Conservation (phyloP, 2,329 filamentous ascomycete genomes). For the Diaporthe velutina region DNA sequence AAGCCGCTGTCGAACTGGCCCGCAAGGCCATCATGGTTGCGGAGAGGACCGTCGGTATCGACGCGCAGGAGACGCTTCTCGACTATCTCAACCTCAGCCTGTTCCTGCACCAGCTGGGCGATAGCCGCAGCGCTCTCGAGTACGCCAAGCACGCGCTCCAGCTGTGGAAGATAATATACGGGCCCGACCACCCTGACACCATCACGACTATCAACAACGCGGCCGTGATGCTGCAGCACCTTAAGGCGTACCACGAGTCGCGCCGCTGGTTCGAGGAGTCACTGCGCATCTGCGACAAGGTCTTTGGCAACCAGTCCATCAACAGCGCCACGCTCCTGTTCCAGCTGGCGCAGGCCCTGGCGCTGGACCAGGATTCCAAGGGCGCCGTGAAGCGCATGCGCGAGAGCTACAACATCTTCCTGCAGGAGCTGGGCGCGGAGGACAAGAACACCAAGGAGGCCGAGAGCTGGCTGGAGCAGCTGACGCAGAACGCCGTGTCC, state of each 20-base stretch:
- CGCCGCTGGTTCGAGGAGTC: conserved; percentile 97
- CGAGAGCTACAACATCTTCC: conserved; percentile 97
- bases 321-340: conserved; percentile 96
- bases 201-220: conserved; percentile 99
- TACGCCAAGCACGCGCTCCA: conserved; percentile 94
- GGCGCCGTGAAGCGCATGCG: conserved; percentile 93
- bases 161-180: conserved; percentile 98
- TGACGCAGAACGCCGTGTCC: conserved; percentile 94
- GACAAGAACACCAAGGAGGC: conserved; percentile 99
- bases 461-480: conserved; percentile 94
- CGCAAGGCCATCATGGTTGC: conserved; percentile 97
- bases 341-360: conserved; percentile 95
- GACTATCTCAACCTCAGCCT: conserved; percentile 96
- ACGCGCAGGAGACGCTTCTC: conserved; percentile 92
- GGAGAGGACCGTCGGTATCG: conserved; percentile 92
- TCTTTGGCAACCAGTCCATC: conserved; percentile 90
- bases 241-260: conserved; percentile 95
- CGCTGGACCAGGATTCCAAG: conserved; percentile 95
- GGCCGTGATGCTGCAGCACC: conserved; percentile 96
- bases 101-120: conserved; percentile 92
- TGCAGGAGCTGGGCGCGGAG: conserved; percentile 84
- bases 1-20: conserved; percentile 92
- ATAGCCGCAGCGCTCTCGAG: conserved; percentile 87
- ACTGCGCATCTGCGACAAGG: conserved; percentile 86
- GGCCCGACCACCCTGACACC: conserved; percentile 91